These are phyloP conservation scores for Isoetes taiwanensis DNA, from an alignment of 75 land plant species.

Conservation along the genomic window DNA sequence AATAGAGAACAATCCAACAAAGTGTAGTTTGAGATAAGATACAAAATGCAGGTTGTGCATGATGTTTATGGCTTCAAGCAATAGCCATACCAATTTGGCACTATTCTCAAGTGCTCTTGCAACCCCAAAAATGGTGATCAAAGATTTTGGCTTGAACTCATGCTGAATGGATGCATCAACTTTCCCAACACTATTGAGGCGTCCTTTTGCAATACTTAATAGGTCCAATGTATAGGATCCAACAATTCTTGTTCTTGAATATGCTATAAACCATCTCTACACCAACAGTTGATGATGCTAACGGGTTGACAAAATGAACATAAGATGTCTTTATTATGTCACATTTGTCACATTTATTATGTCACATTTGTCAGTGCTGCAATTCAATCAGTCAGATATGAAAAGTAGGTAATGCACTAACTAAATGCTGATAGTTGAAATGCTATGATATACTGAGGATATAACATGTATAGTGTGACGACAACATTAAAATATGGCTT, in stretches of 20 bases:
- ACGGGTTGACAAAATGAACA: constrained; percentile 28
- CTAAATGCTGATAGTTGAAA: too few species aligned
- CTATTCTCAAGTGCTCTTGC: constrained; percentile 19
- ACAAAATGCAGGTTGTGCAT: too few species aligned
- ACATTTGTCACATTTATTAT: constrained; percentile 52
- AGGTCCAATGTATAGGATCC: constrained; percentile 38
- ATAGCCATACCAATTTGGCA: constrained; percentile 42
- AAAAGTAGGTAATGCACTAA: too few species aligned
- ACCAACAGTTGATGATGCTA: constrained; percentile 30
- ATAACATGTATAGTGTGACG: too few species aligned
- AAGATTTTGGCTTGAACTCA: constrained; percentile 56
- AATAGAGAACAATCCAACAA: too few species aligned
- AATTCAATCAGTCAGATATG: too few species aligned
- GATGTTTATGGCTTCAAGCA: constrained; percentile 55
- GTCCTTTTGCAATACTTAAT: constrained; percentile 29
- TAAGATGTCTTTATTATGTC: constrained; percentile 50
- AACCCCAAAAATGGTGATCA: constrained; percentile 42
- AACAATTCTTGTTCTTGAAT: constrained; percentile 37
- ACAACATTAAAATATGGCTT: too few species aligned
- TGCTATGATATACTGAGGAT: too few species aligned
- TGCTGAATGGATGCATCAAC: constrained; percentile 39
- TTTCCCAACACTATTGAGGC: constrained; percentile 40
- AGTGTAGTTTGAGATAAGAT: too few species aligned
- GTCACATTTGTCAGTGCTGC: too few species aligned
- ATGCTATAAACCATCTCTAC: constrained; percentile 47